phyloP scores from a whole-genome alignment of 2,329 filamentous ascomycete genomes.

The Atkinsonella texensis region DNA sequence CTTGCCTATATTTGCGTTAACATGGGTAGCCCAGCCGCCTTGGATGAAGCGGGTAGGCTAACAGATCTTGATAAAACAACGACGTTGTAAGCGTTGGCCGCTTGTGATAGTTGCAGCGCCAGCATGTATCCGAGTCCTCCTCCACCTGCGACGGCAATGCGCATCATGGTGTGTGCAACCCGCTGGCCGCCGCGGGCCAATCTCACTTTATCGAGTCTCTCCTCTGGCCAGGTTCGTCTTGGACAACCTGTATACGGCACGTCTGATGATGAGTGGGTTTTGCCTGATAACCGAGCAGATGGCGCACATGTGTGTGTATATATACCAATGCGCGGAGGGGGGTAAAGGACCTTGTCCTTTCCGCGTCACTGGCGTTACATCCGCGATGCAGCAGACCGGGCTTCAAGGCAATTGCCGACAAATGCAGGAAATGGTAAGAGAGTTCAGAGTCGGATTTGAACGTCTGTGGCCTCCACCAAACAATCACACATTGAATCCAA shows the following conservation, averaged over 20 bases:
- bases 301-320: constrained; percentile 7
- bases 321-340: constrained; percentile 7
- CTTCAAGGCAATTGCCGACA: constrained; percentile 8
- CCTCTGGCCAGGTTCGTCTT: constrained; percentile 1
- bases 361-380: constrained; percentile 16
- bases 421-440: constrained; percentile 6
- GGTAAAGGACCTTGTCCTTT: constrained; percentile 7
- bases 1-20: constrained; percentile 31
- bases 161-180: constrained; percentile 27
- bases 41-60: constrained; percentile 6
- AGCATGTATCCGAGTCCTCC: constrained; percentile 33
- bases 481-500: constrained; percentile 4
- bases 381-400: constrained; percentile 8
- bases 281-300: not conserved
- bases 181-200: constrained; percentile 9
- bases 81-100: constrained; percentile 49
- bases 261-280: constrained; percentile 3
- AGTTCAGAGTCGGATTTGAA: constrained; percentile 6
- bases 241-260: constrained; percentile 3
- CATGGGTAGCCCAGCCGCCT: constrained; percentile 1
- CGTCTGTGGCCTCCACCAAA: constrained; percentile 7
- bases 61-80: constrained; percentile 53
- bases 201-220: constrained; percentile 4
- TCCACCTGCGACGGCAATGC: constrained; percentile 36
- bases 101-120: constrained; percentile 43